phyloP scores from a whole-genome alignment of 2,329 filamentous ascomycete species.

The Diaporthe sp. region DNA sequence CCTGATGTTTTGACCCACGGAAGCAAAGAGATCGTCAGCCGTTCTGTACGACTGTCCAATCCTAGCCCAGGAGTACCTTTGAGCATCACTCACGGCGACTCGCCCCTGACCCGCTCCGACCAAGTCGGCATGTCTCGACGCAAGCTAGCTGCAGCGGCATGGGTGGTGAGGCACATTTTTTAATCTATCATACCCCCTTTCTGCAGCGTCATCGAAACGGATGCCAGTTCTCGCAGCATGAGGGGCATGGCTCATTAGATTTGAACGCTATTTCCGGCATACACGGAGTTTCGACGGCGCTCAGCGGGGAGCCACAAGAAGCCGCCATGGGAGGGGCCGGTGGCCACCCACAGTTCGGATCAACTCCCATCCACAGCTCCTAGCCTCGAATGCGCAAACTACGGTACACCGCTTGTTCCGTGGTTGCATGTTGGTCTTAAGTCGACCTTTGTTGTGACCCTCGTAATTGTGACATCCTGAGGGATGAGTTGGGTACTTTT shows the following conservation, averaged over 20 bases:
- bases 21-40: conserved; percentile 37
- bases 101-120: conserved; percentile 20
- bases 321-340: conserved; percentile 33
- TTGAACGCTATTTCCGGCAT: conserved; percentile 38
- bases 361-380: conserved; percentile 34
- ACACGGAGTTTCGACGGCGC: conserved; percentile 33
- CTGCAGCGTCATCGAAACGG: conserved; percentile 39
- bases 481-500: conserved; percentile 12
- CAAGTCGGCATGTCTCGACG: conserved; percentile 26
- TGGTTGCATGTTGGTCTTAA: conserved; percentile 19
- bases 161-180: conserved; percentile 40
- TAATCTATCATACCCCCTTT: conserved; percentile 37
- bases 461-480: conserved; percentile 34
- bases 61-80: conserved; percentile 7
- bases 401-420: conserved; percentile 40
- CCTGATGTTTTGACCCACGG: conserved; percentile 27
- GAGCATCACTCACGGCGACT: conserved; percentile 35
- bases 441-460: background rate
- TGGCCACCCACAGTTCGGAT: conserved; percentile 32
- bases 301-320: conserved; percentile 33
- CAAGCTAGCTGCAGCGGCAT: conserved; percentile 29
- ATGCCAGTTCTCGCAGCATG: conserved; percentile 31
- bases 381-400: conserved; percentile 29
- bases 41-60: conserved; percentile 38
- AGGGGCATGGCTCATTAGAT: conserved; percentile 36